These are phyloP conservation scores for Stephania japonica DNA, from an alignment of 164 flowering plant genomes.

Conservation along the genomic window DNA sequence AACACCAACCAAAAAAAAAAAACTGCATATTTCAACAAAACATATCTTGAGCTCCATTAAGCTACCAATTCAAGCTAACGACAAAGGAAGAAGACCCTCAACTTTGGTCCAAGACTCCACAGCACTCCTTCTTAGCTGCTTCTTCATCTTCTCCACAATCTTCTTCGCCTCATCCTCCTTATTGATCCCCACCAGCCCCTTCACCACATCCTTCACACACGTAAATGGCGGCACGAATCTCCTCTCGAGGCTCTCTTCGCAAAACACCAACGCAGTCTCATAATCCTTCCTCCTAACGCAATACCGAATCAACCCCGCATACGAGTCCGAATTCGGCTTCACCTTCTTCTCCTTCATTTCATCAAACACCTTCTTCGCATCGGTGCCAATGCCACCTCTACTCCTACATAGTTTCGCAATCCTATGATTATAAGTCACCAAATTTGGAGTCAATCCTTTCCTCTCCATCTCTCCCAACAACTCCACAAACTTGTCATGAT, in stretches of 20 bases:
- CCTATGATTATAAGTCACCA: constrained; percentile 26
- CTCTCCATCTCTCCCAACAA: constrained; percentile 17
- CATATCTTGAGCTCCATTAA: background rate
- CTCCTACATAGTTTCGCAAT: constrained; percentile 21
- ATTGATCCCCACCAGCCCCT: constrained; percentile 29
- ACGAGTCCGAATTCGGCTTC: constrained; percentile 17
- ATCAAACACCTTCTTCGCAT: constrained; percentile 25
- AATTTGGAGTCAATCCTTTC: constrained; percentile 20
- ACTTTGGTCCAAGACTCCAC: constrained; percentile 29
- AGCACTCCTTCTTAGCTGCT: constrained; percentile 27
- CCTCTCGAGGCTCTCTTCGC: constrained; percentile 26
- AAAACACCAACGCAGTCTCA: constrained; percentile 23
- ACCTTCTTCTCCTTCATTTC: constrained; percentile 25
- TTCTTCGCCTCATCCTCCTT: constrained; percentile 26
- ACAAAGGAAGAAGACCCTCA: constrained; percentile 26
- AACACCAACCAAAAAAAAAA: too few species aligned
- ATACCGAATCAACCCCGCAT: constrained; percentile 17
- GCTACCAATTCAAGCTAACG: background rate
- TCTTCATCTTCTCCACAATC: constrained; percentile 30
- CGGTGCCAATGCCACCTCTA: constrained; percentile 16
- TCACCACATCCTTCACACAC: constrained; percentile 22
- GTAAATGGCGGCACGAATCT: constrained; percentile 33
- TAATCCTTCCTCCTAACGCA: constrained; percentile 28
- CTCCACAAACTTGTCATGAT: constrained; percentile 16
- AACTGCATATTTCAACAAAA: background rate